A percentile compares a stretch with the other conserved stretches of the same genome.
phyloP scores from a whole-genome alignment of 164 flowering plant genomes.

The Aristolochia contorta region DNA sequence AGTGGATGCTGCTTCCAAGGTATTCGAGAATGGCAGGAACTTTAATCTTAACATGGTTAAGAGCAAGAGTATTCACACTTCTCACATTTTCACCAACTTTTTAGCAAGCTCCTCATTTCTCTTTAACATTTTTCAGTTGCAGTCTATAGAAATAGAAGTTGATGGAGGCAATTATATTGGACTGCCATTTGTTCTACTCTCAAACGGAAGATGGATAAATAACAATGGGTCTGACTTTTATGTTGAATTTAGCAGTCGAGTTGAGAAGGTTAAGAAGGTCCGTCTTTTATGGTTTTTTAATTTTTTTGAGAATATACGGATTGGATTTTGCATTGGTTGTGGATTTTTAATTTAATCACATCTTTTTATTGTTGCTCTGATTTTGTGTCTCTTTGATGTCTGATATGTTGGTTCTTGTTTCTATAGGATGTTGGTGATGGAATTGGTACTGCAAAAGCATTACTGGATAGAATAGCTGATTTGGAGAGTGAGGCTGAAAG shows the following conservation, averaged over 20 bases:
- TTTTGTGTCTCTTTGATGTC: background rate
- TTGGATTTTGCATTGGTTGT: too few species aligned
- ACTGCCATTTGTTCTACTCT: slow-evolving; percentile 78
- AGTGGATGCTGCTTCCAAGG: slow-evolving; percentile 41
- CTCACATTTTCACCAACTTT: background rate
- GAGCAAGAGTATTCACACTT: background rate
- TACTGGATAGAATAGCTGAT: slow-evolving; percentile 68
- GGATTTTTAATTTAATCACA: background rate
- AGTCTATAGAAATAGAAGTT: slow-evolving; percentile 53
- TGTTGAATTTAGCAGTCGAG: slow-evolving; percentile 36
- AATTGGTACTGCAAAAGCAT: slow-evolving; percentile 72
- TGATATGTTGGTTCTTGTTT: background rate
- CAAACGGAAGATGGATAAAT: slow-evolving; percentile 81
- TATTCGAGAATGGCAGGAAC: slow-evolving; percentile 11
- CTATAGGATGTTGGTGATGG: slow-evolving; percentile 67
- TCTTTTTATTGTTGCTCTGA: background rate
- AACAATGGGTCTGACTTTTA: slow-evolving; percentile 71
- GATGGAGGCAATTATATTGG: slow-evolving; percentile 60
- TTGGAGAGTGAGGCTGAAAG: slow-evolving; percentile 90
- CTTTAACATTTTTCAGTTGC: slow-evolving; percentile 30
- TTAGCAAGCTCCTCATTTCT: background rate
- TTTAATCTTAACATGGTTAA: slow-evolving; percentile 2
- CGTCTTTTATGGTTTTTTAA: background rate
- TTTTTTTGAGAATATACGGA: too few species aligned
- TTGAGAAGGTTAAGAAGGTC: slow-evolving; percentile 54